Base-by-base conservation (phyloP, 768 basidiomycete genomes). In the Lactarius hengduanensis region DNA sequence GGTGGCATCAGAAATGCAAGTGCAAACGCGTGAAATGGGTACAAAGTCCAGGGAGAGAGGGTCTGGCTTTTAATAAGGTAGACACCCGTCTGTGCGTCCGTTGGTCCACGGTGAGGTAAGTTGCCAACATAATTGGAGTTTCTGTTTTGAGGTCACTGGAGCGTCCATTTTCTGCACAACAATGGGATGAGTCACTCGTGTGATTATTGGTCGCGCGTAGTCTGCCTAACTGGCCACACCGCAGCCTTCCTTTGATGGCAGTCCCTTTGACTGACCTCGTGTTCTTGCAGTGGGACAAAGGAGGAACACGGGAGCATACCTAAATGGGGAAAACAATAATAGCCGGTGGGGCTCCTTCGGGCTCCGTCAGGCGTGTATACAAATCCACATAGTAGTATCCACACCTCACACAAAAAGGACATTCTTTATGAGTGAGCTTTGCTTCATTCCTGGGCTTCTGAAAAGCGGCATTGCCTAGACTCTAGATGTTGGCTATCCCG, bases 321-420 rank as follows among this genome's bases (percentile, higher is more conserved):
- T 26, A 54, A 66, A 62, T 34, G n/a, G 41, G 57, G 62, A 66
- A 36, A 54, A 66, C 65, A 66, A 66, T 66, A 62, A 50, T 11
- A 22, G 47, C 47, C 11, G 47, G 28, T 34, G 40, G 28, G 20
- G 36, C 16, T 16, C 43, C 26, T 30, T 22, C 55, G 15, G 50
- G n/a, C 50, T 53, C 55, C 30, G 36, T 36, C 36, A 34, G 36
- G 9, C 38, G 38, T n/a, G 16, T 56, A 28, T 34, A 26, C 55
- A 57, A 18, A 36, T 20, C 30, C 30, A 57, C 56, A 57, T 8
- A 30, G 30, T 30, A 40, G 30, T 40, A 28, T 58, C 57, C 57
- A 58, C 57, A 36, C 20, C 55, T 30, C 55, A 34, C 55, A 56
- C 28, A 55, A 56, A 30, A 15, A 36, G 22, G 9, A 10, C 4